Conservation (phyloP, 371 early-diverging fungal genomes). For the Polyrhizophydium stewartii region DNA sequence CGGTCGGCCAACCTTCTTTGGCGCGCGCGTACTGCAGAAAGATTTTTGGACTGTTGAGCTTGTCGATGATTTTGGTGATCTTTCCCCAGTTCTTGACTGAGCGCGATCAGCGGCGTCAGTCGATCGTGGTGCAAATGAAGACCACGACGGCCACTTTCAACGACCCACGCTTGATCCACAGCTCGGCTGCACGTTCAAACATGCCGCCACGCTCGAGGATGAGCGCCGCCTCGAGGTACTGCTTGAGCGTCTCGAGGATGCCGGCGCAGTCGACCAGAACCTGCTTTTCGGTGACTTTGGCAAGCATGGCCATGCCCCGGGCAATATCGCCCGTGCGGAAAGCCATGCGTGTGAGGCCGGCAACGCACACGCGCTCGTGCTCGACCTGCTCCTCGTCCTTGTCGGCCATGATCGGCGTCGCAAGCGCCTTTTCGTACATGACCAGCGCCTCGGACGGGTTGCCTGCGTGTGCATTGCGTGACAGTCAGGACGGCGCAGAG, state of each 20-base stretch:
- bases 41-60: conserved; percentile 32
- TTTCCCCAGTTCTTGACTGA: conserved; percentile 41
- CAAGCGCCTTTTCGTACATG: conserved; percentile 41
- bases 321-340: conserved; percentile 43
- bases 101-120: neutral
- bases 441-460: conserved; percentile 35
- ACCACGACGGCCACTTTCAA: neutral
- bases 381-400: conserved; percentile 16
- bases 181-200: conserved; percentile 46
- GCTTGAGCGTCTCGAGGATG: conserved; percentile 39
- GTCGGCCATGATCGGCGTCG: conserved; percentile 6
- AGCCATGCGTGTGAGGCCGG: conserved; percentile 40
- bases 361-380: conserved; percentile 33
- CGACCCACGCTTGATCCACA: conserved; percentile 37
- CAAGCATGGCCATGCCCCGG: conserved; percentile 42
- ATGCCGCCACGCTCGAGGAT: conserved; percentile 34
- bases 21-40: conserved; percentile 37
- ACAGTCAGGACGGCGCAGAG: too few species aligned
- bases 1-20: conserved; percentile 34
- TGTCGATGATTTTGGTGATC: conserved; percentile 27
- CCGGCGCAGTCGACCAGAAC: conserved; percentile 37
- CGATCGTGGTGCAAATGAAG: neutral
- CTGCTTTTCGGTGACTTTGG: conserved; percentile 25
- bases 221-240: conserved; percentile 36
- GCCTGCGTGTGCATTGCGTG: conserved; percentile 10